A percentile compares a stretch with the other conserved stretches of the same genome.
Evolutionary conservation across 257 asterid species (phyloP).

Genomic region (Nicotiana undulata): DNA sequence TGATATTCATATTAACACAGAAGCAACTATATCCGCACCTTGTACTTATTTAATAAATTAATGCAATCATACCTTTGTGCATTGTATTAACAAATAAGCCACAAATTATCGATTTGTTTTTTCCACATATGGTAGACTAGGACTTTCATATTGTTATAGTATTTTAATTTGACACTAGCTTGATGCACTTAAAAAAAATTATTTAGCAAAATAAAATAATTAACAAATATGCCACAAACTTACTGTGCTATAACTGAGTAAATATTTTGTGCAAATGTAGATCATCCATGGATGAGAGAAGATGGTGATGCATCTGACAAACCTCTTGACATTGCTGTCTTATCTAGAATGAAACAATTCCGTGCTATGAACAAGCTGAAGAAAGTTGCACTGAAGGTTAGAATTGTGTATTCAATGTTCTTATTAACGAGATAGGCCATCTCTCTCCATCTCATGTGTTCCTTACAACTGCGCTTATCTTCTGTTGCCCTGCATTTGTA

Average conservation of each 20-base stretch:
- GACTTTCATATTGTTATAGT: neutral
- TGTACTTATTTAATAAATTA: neutral
- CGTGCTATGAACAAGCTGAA: slow-evolving; percentile 95
- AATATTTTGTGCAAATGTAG: slow-evolving; percentile 26
- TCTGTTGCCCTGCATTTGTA: slow-evolving; percentile 10
- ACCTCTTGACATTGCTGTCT: slow-evolving; percentile 85
- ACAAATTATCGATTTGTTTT: neutral
- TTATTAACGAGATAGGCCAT: neutral
- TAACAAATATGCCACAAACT: no score
- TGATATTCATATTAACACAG: no score
- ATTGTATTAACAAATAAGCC: neutral
- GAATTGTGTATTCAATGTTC: neutral
- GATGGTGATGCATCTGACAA: slow-evolving; percentile 93
- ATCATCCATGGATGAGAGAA: slow-evolving; percentile 97
- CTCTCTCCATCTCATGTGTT: neutral
- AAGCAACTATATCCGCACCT: neutral
- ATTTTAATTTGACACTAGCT: neutral
- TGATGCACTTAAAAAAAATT: neutral
- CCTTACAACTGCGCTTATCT: neutral
- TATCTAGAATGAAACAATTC: slow-evolving; percentile 91
- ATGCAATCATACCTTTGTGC: neutral
- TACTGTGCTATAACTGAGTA: neutral
- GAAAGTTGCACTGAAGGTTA: slow-evolving; percentile 94
- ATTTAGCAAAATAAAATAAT: no score
- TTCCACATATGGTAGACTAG: neutral